These are phyloP conservation scores for Cladophialophora yegresii DNA, from an alignment of 2,329 filamentous ascomycete genomes.

Conservation along the genomic window DNA sequence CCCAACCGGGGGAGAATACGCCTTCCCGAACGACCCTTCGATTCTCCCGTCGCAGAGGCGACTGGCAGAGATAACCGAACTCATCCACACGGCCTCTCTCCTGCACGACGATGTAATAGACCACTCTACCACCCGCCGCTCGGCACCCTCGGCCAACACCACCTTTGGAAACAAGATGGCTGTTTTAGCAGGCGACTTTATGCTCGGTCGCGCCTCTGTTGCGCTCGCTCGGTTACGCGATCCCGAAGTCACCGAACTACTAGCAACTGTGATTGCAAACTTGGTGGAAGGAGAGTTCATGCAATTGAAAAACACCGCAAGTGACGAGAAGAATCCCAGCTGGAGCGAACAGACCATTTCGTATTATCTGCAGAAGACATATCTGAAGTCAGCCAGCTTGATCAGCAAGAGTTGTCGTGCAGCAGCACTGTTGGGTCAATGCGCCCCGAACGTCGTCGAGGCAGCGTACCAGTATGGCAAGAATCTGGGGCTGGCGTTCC, in stretches of 20 bases:
- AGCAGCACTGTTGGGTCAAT: conserved; percentile 79
- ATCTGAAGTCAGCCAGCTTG: conserved; percentile 91
- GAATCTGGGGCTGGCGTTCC: conserved; percentile 92
- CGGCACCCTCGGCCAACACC: conserved; percentile 83
- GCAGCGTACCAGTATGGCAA: conserved; percentile 89
- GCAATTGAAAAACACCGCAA: conserved; percentile 95
- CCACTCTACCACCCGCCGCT: conserved; percentile 80
- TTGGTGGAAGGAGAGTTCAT: conserved; percentile 98
- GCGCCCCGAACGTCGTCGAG: conserved; percentile 76
- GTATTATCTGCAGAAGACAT: conserved; percentile 98
- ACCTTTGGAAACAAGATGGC: conserved; percentile 99
- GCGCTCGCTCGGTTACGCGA: conserved; percentile 87
- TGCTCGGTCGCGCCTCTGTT: conserved; percentile 89
- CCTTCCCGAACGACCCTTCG: conserved; percentile 51
- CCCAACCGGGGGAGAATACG: conserved; percentile 47
- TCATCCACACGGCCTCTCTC: conserved; percentile 95
- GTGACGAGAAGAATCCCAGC: conserved; percentile 77
- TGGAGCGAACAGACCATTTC: conserved; percentile 87
- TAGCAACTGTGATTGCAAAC: conserved; percentile 96
- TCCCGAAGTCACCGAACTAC: conserved; percentile 88
- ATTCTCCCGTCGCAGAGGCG: conserved; percentile 92
- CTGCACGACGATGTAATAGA: conserved; percentile 99
- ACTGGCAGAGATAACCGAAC: conserved; percentile 92
- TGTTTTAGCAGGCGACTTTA: conserved; percentile 93
- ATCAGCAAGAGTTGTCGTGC: conserved; percentile 96